These are phyloP conservation scores for Entomortierella lignicola DNA, from an alignment of 192 early-diverging fungal genomes.

Conservation along the genomic window DNA sequence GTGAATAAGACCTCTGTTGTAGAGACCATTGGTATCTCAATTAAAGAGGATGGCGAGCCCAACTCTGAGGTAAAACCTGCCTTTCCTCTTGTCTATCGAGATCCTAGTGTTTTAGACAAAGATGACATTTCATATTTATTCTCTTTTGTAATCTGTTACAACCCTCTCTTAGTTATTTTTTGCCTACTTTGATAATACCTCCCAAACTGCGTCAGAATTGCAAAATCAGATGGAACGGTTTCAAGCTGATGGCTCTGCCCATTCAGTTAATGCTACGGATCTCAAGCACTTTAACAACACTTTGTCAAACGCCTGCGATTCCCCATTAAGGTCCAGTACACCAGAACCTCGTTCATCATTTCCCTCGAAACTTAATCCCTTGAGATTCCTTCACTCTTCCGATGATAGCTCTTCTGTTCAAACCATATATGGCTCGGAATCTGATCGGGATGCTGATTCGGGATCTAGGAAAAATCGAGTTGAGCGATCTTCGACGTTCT, in stretches of 20 bases:
- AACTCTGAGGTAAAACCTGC: constrained; percentile 62
- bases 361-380: constrained; percentile 14
- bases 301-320: neutral
- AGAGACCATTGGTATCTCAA: constrained; percentile 63
- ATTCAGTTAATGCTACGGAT: neutral
- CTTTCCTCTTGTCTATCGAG: no score
- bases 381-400: constrained; percentile 13
- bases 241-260: neutral
- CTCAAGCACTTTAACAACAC: constrained; percentile 6
- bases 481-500: neutral
- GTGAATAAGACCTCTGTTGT: constrained; percentile 56
- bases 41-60: constrained; percentile 63
- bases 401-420: no score
- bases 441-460: no score
- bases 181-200: constrained; percentile 71
- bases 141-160: neutral
- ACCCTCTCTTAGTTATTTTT: constrained; percentile 65
- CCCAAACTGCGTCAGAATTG: constrained; percentile 37
- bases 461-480: neutral
- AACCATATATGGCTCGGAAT: no score
- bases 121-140: no score
- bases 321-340: constrained; percentile 2
- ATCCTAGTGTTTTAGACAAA: no score
- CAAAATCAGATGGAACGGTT: constrained; percentile 29
- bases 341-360: neutral